Conservation (phyloP, 352 stramenopile species). For the Globisporangium viniferum region DNA sequence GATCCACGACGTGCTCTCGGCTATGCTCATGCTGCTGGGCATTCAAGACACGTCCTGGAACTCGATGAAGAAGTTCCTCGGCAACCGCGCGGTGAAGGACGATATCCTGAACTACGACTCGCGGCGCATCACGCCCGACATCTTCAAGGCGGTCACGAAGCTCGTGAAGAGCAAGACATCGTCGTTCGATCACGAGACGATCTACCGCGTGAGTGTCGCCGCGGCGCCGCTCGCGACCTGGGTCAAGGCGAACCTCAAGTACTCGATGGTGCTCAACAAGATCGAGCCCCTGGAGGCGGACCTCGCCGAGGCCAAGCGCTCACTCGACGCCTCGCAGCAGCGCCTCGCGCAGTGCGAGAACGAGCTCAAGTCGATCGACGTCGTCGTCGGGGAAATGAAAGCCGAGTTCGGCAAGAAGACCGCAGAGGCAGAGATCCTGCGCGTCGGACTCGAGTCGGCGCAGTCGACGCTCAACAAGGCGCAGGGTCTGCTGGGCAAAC, state of each 20-base stretch:
- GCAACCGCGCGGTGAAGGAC: slow-evolving; percentile 94
- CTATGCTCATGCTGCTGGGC: slow-evolving; percentile 94
- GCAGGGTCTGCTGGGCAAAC: slow-evolving; percentile 85
- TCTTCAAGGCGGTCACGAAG: slow-evolving; percentile 90
- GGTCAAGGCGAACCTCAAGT: slow-evolving; percentile 96
- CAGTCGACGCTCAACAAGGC: slow-evolving; percentile 91
- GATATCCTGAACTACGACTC: slow-evolving; percentile 97
- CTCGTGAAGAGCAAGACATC: slow-evolving; percentile 91
- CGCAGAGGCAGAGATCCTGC: slow-evolving; percentile 90
- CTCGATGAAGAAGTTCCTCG: slow-evolving; percentile 97
- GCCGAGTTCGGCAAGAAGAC: slow-evolving; percentile 91
- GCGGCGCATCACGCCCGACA: slow-evolving; percentile 87
- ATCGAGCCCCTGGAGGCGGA: slow-evolving; percentile 93
- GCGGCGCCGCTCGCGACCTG: slow-evolving; percentile 92
- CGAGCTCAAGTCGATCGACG: slow-evolving; percentile 91
- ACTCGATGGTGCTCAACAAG: slow-evolving; percentile 94
- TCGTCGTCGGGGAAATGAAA: slow-evolving; percentile 88
- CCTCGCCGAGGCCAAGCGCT: slow-evolving; percentile 84
- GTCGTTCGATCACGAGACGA: slow-evolving; percentile 93
- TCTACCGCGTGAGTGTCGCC: slow-evolving; percentile 93
- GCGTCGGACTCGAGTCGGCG: slow-evolving; percentile 81
- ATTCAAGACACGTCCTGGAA: slow-evolving; percentile 96
- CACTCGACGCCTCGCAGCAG: slow-evolving; percentile 84
- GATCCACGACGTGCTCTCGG: slow-evolving; percentile 93
- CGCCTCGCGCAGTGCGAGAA: slow-evolving; percentile 87